These are phyloP conservation scores for Arthroderma sp. DNA, from an alignment of 2,329 filamentous ascomycete genomes.

Conservation along the genomic window DNA sequence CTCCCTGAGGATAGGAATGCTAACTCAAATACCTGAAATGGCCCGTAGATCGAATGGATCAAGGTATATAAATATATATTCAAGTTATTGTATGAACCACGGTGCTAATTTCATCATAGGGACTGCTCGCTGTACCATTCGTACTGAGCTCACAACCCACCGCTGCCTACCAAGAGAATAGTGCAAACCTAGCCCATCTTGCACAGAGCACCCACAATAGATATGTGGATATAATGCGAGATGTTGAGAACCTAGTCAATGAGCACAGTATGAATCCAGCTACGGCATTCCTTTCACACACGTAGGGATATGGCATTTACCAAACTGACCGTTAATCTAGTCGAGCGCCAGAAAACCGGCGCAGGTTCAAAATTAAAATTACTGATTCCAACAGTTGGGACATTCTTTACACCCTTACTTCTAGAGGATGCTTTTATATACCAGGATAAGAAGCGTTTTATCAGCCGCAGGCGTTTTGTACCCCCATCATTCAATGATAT, in stretches of 20 bases:
- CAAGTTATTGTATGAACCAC: background rate
- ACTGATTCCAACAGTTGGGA: conserved; percentile 80
- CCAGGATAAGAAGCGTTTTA: conserved; percentile 74
- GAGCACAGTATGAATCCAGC: conserved; percentile 59
- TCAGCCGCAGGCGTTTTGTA: conserved; percentile 83
- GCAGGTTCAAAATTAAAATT: conserved; percentile 76
- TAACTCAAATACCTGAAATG: conserved; percentile 4
- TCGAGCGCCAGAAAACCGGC: conserved; percentile 54
- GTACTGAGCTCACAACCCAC: conserved; percentile 93
- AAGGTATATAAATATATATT: conserved; percentile 42
- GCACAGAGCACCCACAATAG: conserved; percentile 69
- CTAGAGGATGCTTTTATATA: conserved; percentile 83
- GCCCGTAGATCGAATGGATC: conserved; percentile 66
- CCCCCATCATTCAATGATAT: conserved; percentile 96
- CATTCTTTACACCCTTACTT: conserved; percentile 79
- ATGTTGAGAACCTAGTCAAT: conserved; percentile 81
- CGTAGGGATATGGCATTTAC: no score
- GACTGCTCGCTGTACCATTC: conserved; percentile 84
- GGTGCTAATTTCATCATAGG: conserved; percentile 23
- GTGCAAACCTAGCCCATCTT: conserved; percentile 53
- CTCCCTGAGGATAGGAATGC: background rate
- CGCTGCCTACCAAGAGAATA: conserved; percentile 61
- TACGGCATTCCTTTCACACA: background rate
- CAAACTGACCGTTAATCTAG: conserved; percentile 28
- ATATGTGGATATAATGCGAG: conserved; percentile 89